Evolutionary conservation across 495 filamentous ascomycete genomes (phyloP), one percentile per base, ranked within the genome.

Genomic region (Amorphotheca resinae): DNA sequence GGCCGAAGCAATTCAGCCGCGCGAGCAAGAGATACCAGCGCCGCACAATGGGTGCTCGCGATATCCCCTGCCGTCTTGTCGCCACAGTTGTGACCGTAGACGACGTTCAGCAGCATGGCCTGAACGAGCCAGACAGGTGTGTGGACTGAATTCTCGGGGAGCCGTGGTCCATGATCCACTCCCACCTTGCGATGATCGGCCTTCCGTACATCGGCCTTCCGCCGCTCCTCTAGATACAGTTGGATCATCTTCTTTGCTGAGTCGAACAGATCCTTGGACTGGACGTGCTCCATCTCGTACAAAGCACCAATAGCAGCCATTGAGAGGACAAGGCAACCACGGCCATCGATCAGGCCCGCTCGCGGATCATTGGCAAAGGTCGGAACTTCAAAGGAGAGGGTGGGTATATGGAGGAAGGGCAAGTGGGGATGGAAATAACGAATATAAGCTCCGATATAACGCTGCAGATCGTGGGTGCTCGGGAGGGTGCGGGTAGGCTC

Each of bases 111-210:
- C 22, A 98, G 71, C 91, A 98, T 95, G 1, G 91, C 88, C 56
- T 98, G 91, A n/a, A 98, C 86, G 21, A 98, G 71, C 91, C 91
- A 95, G 38, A 95, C 69, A 1, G 91, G 91, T 9, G 87, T 95
- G 50, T 91, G 82, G 33, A 79, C 68, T 1, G 79, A 70, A 50
- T 73, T 74, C 44, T 89, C 82, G 25, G 69, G 63, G 38, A 69
- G 64, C 50, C 60, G 60, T 6, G 42, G 17, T 8, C 65, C 61
- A 46, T 68, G 65, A 38, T 68, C 66, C 40, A 65, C 46, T 16
- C 69, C 59, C 17, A 73, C 60, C 51, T 73, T 72, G 20, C 82
- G 78, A 50, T 76, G 80, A 46, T 84, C 69, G 28, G 82, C 81
- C 42, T 83, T 82, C 42, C 84, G 77, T 65, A 93, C 77, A 59